Evolutionary conservation across 2,329 filamentous ascomycete species (phyloP).

Genomic region (Cercospora canescens): DNA sequence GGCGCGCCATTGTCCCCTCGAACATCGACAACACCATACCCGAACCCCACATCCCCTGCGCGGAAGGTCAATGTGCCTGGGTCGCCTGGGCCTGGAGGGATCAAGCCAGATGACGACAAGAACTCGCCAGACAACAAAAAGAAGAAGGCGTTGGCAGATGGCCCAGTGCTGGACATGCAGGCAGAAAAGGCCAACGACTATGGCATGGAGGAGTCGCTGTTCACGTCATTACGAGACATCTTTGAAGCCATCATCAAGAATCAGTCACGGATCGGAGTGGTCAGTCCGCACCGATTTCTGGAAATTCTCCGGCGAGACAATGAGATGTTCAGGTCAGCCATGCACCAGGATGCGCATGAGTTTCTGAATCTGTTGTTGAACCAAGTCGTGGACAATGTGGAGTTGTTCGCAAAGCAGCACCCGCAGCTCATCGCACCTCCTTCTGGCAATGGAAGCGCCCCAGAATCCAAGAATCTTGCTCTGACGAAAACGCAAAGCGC

Average conservation of each 20-base stretch:
- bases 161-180: conserved; percentile 81
- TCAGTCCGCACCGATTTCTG: conserved; percentile 89
- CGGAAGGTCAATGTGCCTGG: conserved; percentile 54
- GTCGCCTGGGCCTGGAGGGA: conserved; percentile 56
- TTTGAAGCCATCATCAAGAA: conserved; percentile 87
- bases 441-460: conserved; percentile 29
- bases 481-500: conserved; percentile 13
- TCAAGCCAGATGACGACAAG: conserved; percentile 83
- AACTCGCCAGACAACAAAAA: conserved; percentile 98
- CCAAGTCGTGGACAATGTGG: conserved; percentile 90
- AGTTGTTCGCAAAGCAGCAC: conserved; percentile 74
- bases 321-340: conserved; percentile 94
- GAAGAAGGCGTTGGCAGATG: conserved; percentile 85
- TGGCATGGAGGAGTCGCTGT: conserved; percentile 92
- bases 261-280: conserved; percentile 78
- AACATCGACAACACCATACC: conserved; percentile 39
- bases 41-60: conserved; percentile 35
- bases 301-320: conserved; percentile 93
- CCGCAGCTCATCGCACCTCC: conserved; percentile 38
- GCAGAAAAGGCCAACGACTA: conserved; percentile 78
- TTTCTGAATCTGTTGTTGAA: conserved; percentile 96
- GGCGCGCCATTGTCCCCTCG: conserved; percentile 34
- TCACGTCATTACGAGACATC: conserved; percentile 93
- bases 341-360: conserved; percentile 98
- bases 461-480: conserved; percentile 20